Evolutionary conservation across 1,139 yeast species (phyloP).

Genomic region (Scheffersomyces illinoinensis): DNA sequence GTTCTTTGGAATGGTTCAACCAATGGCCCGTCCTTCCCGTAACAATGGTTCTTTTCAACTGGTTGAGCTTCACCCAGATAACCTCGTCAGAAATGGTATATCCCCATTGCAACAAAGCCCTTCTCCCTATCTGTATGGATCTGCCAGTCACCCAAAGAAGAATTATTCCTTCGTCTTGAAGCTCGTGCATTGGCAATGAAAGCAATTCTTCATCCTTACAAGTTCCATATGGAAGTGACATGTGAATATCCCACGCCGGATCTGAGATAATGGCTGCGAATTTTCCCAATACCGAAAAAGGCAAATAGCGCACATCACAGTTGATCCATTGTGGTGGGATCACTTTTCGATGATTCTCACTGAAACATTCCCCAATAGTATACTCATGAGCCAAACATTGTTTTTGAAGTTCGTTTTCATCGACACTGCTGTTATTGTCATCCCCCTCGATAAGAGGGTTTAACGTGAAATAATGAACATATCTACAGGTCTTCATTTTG

Average conservation of each 20-base stretch:
- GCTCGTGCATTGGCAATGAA: conserved; percentile 59
- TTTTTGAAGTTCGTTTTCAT: conserved; percentile 8
- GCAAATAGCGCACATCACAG: conserved; percentile 75
- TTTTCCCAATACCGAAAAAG: conserved; percentile 71
- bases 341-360: conserved; percentile 27
- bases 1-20: conserved; percentile 95
- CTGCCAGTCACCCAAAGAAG: conserved; percentile 95
- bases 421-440: neutral
- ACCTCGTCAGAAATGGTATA: conserved; percentile 75
- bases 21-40: conserved; percentile 97
- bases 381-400: conserved; percentile 35
- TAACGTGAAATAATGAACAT: conserved; percentile 74
- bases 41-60: conserved; percentile 81
- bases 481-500: conserved; percentile 76
- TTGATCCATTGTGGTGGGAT: conserved; percentile 81
- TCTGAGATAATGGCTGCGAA: conserved; percentile 89
- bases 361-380: conserved; percentile 57
- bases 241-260: conserved; percentile 89
- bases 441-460: conserved; percentile 33
- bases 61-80: conserved; percentile 90
- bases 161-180: conserved; percentile 82
- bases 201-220: conserved; percentile 73
- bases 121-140: conserved; percentile 83
- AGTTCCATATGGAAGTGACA: conserved; percentile 77
- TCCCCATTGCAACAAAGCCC: conserved; percentile 80